These are phyloP conservation scores for Trichosporon inkin DNA, from an alignment of 1,284 basidiomycete genomes.

Conservation along the genomic window DNA sequence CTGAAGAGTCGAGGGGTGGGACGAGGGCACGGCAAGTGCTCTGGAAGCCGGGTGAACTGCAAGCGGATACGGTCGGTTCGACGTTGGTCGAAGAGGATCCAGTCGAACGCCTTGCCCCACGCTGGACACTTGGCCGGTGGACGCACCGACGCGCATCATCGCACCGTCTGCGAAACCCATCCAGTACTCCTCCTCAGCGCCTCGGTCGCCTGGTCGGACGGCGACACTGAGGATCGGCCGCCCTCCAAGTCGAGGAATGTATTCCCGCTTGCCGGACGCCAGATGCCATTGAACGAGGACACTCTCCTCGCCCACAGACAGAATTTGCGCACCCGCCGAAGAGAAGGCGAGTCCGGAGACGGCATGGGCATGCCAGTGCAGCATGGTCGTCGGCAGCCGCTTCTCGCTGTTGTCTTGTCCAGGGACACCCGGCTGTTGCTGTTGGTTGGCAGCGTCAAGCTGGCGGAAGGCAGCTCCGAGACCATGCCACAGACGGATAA, in stretches of 20 bases:
- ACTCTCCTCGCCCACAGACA: slow-evolving; percentile 93
- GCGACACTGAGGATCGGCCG: slow-evolving; percentile 64
- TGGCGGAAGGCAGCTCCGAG: slow-evolving; percentile 59
- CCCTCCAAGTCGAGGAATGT: slow-evolving; percentile 86
- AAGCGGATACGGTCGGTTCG: slow-evolving; percentile 49
- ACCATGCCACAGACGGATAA: slow-evolving; percentile 89
- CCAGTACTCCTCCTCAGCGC: slow-evolving; percentile 77
- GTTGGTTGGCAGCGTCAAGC: slow-evolving; percentile 30
- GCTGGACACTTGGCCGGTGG: slow-evolving; percentile 67
- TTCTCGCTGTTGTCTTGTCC: slow-evolving; percentile 29
- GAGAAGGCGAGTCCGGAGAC: slow-evolving; percentile 88
- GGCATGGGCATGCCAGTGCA: slow-evolving; percentile 97
- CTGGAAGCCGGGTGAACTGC: slow-evolving; percentile 66
- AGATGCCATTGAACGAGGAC: slow-evolving; percentile 95
- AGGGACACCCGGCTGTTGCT: slow-evolving; percentile 6
- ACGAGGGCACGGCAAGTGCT: slow-evolving; percentile 82
- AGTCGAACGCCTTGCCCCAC: slow-evolving; percentile 54
- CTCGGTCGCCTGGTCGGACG: slow-evolving; percentile 57
- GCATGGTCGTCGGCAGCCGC: slow-evolving; percentile 64
- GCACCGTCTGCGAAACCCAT: slow-evolving; percentile 78
- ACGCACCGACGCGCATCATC: slow-evolving; percentile 70
- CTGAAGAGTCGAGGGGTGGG: slow-evolving; percentile 91
- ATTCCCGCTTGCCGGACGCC: slow-evolving; percentile 78
- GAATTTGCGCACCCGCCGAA: slow-evolving; percentile 81
- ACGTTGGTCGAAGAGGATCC: slow-evolving; percentile 38